phyloP scores from a whole-genome alignment of 768 basidiomycete genomes.

The Lanmaoa pseudosensibilis region DNA sequence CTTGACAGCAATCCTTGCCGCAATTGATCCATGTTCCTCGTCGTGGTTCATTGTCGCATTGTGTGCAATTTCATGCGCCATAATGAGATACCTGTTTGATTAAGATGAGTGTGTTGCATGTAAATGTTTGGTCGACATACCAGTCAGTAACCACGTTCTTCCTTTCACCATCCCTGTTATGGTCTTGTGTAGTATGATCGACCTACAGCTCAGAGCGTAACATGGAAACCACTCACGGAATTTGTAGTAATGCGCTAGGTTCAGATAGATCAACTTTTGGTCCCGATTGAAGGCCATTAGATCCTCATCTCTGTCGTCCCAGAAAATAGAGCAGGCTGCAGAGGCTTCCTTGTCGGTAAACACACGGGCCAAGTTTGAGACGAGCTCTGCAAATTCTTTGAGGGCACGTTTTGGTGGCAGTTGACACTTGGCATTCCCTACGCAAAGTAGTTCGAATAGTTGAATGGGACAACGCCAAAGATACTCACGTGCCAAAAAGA shows the following conservation, averaged over 20 bases:
- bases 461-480: background rate
- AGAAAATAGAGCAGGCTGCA: slow-evolving; percentile 11
- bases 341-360: background rate
- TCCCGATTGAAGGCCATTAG: slow-evolving; percentile 21
- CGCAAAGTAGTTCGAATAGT: background rate
- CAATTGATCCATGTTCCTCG: slow-evolving; percentile 27
- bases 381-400: slow-evolving; percentile 1
- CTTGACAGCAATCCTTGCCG: slow-evolving; percentile 9
- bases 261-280: slow-evolving; percentile 13
- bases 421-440: slow-evolving; percentile 1
- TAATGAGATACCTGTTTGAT: slow-evolving; percentile 26
- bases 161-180: background rate
- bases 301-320: slow-evolving; percentile 18
- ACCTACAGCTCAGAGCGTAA: too few relatives aligned
- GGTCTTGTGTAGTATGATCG: background rate
- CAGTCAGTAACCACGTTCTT: slow-evolving; percentile 9
- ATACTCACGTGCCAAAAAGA: slow-evolving; percentile 15
- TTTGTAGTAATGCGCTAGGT: slow-evolving; percentile 12
- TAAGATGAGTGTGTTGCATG: background rate
- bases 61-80: slow-evolving; percentile 32
- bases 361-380: slow-evolving; percentile 1
- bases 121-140: slow-evolving; percentile 1
- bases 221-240: slow-evolving; percentile 2
- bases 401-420: background rate
- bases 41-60: slow-evolving; percentile 24